Conservation (phyloP, 768 basidiomycete genomes). For the Tubosaeta brunneosetosa region DNA sequence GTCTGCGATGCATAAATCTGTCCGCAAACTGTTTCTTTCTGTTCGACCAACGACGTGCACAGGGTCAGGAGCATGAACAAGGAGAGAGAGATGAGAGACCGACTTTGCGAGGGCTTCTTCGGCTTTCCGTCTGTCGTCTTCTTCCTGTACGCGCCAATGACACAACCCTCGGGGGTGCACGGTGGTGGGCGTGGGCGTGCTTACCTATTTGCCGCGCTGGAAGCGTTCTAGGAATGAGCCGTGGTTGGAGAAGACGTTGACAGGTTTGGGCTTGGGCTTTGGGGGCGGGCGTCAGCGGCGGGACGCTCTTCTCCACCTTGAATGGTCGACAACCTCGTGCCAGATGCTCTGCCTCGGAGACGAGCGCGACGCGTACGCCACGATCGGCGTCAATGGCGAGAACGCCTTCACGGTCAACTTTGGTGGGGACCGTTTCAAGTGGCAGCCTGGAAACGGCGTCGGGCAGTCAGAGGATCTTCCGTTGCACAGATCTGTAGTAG, state of each 20-base stretch:
- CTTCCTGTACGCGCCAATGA: constrained; percentile 37
- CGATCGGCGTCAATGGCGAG: constrained; percentile 52
- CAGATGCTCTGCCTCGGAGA: no score
- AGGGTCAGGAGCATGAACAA: not conserved
- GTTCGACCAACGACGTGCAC: not conserved
- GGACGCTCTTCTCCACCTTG: constrained; percentile 57
- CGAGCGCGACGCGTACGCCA: constrained; percentile 66
- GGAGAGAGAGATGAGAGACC: constrained; percentile 14
- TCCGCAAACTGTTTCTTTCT: constrained; percentile 60
- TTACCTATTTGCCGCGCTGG: constrained; percentile 53
- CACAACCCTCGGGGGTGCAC: no score
- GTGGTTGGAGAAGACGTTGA: constrained; percentile 65
- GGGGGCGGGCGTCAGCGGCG: constrained; percentile 30
- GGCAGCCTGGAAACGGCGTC: constrained; percentile 64
- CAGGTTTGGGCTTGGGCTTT: constrained; percentile 38
- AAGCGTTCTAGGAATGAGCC: constrained; percentile 66
- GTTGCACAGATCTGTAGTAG: not conserved
- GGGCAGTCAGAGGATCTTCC: constrained; percentile 26
- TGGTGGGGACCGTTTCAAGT: constrained; percentile 53
- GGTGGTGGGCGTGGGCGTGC: constrained; percentile 1
- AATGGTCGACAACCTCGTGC: constrained; percentile 50
- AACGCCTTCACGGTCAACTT: constrained; percentile 60
- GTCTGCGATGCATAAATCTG: constrained; percentile 48
- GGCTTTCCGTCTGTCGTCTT: constrained; percentile 53
- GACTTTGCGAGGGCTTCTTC: constrained; percentile 50